Conservation (phyloP, 305 asterid genomes). For the Solanum hybrid region DNA sequence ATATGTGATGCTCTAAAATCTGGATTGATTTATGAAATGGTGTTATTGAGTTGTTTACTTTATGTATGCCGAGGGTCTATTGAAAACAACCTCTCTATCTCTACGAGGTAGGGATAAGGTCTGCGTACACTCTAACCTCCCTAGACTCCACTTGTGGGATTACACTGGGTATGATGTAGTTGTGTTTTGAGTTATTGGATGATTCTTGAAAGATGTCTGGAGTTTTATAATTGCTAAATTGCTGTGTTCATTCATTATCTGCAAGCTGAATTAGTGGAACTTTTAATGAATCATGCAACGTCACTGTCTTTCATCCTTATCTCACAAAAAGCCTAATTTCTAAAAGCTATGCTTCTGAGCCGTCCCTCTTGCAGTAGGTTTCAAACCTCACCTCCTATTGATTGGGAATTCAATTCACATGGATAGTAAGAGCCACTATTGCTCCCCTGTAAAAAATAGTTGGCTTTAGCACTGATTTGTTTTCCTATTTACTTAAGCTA, state of each 20-base stretch:
- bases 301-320: not conserved
- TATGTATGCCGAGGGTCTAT: not conserved
- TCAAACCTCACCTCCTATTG: not conserved
- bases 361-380: not conserved
- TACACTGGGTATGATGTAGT: not conserved
- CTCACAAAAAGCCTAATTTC: not conserved
- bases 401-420: not conserved
- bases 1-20: not conserved
- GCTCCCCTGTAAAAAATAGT: not conserved
- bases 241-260: not conserved
- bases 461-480: not conserved
- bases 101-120: not conserved
- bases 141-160: not conserved
- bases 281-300: not conserved
- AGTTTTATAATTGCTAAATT: not conserved
- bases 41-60: not conserved
- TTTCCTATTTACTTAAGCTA: not conserved
- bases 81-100: not conserved
- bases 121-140: not conserved
- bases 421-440: not conserved
- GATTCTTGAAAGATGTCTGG: not conserved
- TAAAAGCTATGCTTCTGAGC: not conserved
- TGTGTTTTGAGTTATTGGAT: not conserved
- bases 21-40: not conserved
- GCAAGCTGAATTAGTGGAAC: not conserved